Evolutionary conservation across 192 early-diverging fungal genomes (phyloP).

Genomic region (Kickxella alabastrina): DNA sequence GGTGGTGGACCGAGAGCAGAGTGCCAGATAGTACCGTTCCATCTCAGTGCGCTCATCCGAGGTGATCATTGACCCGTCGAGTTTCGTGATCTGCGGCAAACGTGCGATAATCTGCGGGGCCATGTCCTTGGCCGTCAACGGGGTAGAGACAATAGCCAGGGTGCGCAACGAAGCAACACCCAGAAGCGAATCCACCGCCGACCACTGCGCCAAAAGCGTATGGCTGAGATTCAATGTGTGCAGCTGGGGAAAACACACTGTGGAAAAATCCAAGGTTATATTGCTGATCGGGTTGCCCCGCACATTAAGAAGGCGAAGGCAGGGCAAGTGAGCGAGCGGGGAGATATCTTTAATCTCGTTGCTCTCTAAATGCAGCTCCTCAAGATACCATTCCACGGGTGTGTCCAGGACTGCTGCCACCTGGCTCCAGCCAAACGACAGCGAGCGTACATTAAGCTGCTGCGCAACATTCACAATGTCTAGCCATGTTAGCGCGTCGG

Average conservation of each 20-base stretch:
- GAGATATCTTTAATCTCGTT: conserved; percentile 20
- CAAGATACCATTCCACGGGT: background rate
- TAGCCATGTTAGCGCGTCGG: conserved; percentile 11
- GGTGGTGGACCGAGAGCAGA: conserved; percentile 6
- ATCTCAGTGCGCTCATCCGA: conserved; percentile 37
- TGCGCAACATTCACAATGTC: background rate
- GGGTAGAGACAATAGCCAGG: conserved; percentile 5
- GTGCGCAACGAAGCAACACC: conserved; percentile 1
- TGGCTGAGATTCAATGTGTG: conserved; percentile 18
- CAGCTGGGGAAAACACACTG: conserved; percentile 6
- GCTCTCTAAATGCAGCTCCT: conserved; percentile 27
- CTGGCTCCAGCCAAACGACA: conserved; percentile 30
- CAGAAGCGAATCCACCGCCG: background rate
- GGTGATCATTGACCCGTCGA: conserved; percentile 24
- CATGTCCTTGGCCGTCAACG: background rate
- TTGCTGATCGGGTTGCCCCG: conserved; percentile 19
- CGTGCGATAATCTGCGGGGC: conserved; percentile 15
- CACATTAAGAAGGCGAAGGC: conserved; percentile 16
- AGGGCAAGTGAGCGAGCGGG: conserved; percentile 3
- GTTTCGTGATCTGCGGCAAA: conserved; percentile 11
- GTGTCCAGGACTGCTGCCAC: background rate
- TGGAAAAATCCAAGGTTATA: too few species aligned
- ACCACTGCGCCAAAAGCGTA: conserved; percentile 14
- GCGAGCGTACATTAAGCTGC: background rate
- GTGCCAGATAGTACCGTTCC: conserved; percentile 38